Percentiles rank a stretch among this genome's conserved stretches.
Conservation (phyloP, 2,329 filamentous ascomycete species). For the Pseudogymnoascus sp. region DNA sequence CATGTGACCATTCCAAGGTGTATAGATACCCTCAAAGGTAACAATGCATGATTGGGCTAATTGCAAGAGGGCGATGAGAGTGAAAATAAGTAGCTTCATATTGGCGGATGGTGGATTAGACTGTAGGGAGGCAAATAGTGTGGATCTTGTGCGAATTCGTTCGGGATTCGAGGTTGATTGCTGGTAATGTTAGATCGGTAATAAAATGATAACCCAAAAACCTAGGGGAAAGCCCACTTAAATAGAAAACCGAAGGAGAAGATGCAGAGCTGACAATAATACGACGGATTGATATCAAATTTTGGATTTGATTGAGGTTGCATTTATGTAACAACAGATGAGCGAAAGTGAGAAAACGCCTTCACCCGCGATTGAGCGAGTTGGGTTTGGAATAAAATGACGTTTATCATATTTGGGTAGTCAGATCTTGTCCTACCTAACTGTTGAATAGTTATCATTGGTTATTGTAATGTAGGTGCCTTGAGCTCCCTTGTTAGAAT, state of each 20-base stretch:
- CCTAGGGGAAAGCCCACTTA: not conserved
- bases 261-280: not conserved
- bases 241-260: not conserved
- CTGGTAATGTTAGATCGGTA: not conserved
- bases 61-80: not conserved
- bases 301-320: not conserved
- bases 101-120: not conserved
- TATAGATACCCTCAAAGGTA: not conserved
- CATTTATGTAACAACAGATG: not conserved
- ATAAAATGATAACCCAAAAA: not conserved
- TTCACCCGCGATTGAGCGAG: not conserved
- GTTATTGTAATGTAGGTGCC: not conserved
- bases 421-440: not conserved
- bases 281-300: not conserved
- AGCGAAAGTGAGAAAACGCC: not conserved
- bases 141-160: not conserved
- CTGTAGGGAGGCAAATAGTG: not conserved
- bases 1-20: not conserved
- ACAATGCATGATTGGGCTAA: not conserved
- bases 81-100: not conserved
- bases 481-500: not conserved
- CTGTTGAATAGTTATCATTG: not conserved
- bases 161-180: not conserved
- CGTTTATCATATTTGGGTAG: not conserved
- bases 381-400: not conserved